Evolutionary conservation across 2,329 filamentous ascomycete genomes (phyloP).

Genomic region (Colletotrichum orbiculare): DNA sequence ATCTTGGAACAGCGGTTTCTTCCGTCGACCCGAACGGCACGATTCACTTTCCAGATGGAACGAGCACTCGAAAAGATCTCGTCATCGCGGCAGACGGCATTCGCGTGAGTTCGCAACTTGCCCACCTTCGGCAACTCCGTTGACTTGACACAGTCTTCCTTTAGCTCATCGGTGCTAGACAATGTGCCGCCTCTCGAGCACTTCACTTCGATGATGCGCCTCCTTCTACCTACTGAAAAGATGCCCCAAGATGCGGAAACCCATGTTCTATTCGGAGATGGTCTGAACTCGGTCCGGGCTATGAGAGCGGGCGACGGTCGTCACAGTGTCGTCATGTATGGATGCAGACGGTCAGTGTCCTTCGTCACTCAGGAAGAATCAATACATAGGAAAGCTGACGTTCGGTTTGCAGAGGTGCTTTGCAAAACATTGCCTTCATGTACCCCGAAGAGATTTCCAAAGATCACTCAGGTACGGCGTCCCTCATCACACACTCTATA

Average conservation of each 20-base stretch:
- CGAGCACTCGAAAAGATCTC: neutral
- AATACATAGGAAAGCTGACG: neutral
- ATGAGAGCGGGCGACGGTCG: neutral
- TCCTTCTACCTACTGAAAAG: neutral
- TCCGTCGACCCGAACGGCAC: neutral
- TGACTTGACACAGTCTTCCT: neutral
- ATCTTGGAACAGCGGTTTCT: neutral
- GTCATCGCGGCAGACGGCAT: conserved; percentile 12
- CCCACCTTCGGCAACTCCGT: neutral
- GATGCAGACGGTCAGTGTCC: neutral
- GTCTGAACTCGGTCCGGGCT: neutral
- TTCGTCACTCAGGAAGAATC: too few species aligned
- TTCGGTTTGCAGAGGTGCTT: neutral
- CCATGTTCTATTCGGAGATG: neutral
- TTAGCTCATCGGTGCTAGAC: neutral
- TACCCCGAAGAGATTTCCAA: neutral
- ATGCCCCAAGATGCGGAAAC: neutral
- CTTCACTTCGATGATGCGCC: conserved; percentile 6
- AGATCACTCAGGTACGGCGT: neutral
- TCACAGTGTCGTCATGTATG: neutral
- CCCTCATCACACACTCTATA: neutral
- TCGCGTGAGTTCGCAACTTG: neutral
- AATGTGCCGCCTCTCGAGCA: neutral
- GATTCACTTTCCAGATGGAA: neutral
- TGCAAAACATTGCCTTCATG: conserved; percentile 4